phyloP scores from a whole-genome alignment of 257 asterid species.

The Echium plantagineum region DNA sequence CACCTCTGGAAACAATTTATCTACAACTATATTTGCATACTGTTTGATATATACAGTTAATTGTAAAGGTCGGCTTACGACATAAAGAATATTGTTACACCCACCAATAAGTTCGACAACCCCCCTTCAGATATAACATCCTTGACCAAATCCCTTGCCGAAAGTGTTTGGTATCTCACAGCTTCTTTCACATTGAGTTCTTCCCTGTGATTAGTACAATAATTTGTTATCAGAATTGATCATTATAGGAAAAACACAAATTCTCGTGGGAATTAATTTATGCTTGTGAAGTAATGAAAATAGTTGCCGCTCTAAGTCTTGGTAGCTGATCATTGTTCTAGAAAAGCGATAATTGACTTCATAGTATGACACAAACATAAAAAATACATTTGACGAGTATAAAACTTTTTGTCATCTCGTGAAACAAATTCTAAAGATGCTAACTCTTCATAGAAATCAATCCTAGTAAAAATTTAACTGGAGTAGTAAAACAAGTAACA shows the following conservation, averaged over 20 bases:
- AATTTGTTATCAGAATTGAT: neutral
- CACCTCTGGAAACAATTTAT: slow-evolving; percentile 8
- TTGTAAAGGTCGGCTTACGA: slow-evolving; percentile 6
- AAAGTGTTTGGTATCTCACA: slow-evolving; percentile 62
- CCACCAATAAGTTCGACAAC: slow-evolving; percentile 73
- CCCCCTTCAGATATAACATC: slow-evolving; percentile 79
- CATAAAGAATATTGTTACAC: slow-evolving; percentile 4
- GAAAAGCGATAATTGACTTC: too few species aligned
- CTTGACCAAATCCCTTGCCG: slow-evolving; percentile 63
- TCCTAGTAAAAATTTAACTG: too few species aligned
- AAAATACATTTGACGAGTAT: too few species aligned
- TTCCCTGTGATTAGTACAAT: slow-evolving; percentile 17
- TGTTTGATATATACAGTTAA: neutral
- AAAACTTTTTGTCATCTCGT: too few species aligned
- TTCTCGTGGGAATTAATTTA: too few species aligned
- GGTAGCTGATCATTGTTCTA: too few species aligned
- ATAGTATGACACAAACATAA: too few species aligned
- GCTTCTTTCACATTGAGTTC: slow-evolving; percentile 38
- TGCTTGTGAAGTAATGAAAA: too few species aligned
- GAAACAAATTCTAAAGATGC: too few species aligned
- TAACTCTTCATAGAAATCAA: too few species aligned
- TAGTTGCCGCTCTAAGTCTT: too few species aligned
- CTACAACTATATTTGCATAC: neutral
- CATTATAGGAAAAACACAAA: too few species aligned
- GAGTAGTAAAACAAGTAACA: neutral